phyloP scores from a whole-genome alignment of 1,284 basidiomycete genomes.

The Flammula alnicola region DNA sequence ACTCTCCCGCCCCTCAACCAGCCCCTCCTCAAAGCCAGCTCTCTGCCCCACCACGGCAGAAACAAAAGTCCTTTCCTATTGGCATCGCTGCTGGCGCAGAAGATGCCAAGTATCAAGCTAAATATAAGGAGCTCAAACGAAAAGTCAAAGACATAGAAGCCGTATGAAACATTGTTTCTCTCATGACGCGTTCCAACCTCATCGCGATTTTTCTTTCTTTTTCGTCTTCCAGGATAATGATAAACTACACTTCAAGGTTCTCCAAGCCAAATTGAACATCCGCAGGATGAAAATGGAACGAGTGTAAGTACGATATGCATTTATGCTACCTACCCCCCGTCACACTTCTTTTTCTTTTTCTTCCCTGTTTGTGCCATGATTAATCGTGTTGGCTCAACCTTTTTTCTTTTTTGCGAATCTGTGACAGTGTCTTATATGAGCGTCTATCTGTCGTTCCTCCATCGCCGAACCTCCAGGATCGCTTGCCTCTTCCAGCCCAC shows the following conservation, averaged over 20 bases:
- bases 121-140: conserved; percentile 89
- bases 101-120: conserved; percentile 86
- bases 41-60: conserved; percentile 47
- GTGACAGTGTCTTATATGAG: conserved; percentile 66
- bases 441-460: conserved; percentile 65
- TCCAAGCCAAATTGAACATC: conserved; percentile 83
- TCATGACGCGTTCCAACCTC: too few relatives aligned
- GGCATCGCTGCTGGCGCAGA: conserved; percentile 82
- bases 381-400: too few relatives aligned
- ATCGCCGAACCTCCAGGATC: conserved; percentile 52
- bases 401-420: conserved; percentile 13
- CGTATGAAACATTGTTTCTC: too few relatives aligned
- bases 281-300: conserved; percentile 89
- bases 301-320: conserved; percentile 77
- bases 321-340: too few relatives aligned
- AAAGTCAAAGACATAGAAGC: conserved; percentile 89
- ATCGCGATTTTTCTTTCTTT: conserved; percentile 18
- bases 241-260: conserved; percentile 81
- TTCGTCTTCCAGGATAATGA: conserved; percentile 75
- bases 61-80: conserved; percentile 54
- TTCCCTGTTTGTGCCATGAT: too few relatives aligned
- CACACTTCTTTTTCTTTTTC: too few relatives aligned
- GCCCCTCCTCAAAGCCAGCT: conserved; percentile 25
- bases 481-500: conserved; percentile 40
- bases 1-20: conserved; percentile 49